These are phyloP conservation scores for Trichosporon sp. DNA, from an alignment of 1,284 basidiomycete genomes.

Conservation along the genomic window DNA sequence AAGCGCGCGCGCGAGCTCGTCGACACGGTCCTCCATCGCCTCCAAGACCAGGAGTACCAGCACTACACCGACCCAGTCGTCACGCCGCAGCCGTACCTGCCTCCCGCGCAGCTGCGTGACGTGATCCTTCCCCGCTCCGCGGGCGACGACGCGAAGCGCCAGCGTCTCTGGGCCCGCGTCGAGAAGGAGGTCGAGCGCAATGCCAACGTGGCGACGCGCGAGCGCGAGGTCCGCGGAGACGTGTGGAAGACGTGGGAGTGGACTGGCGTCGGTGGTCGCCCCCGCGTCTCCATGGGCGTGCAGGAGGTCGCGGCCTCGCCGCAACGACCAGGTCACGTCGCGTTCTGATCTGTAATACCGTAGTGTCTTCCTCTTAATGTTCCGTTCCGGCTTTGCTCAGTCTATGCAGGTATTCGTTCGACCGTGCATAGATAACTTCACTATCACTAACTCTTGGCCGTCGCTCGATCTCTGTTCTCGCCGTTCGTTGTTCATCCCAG, in stretches of 20 bases:
- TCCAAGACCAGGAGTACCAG: constrained; percentile 68
- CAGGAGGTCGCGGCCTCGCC: neutral
- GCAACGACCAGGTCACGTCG: constrained; percentile 16
- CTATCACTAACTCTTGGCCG: too few relatives aligned
- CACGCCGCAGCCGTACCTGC: constrained; percentile 76
- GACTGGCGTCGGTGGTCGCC: constrained; percentile 40
- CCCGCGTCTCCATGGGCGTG: neutral
- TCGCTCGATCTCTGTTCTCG: too few relatives aligned
- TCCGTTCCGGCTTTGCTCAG: neutral
- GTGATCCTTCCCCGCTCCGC: constrained; percentile 80
- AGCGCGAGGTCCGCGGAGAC: constrained; percentile 83
- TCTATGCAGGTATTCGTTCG: neutral
- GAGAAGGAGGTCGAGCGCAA: constrained; percentile 88
- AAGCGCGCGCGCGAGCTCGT: constrained; percentile 75
- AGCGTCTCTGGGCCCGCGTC: constrained; percentile 81
- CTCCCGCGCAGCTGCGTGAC: constrained; percentile 88
- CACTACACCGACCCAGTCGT: constrained; percentile 82
- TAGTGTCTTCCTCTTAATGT: neutral
- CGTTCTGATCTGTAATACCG: constrained; percentile 4
- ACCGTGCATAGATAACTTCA: too few relatives aligned
- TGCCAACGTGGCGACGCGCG: constrained; percentile 85
- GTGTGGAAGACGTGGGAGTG: constrained; percentile 63
- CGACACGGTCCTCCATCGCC: constrained; percentile 73
- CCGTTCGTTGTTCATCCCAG: too few relatives aligned
- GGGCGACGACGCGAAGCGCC: constrained; percentile 65